These are phyloP conservation scores for Anisodus tanguticus DNA, from an alignment of 257 asterid species.

Conservation along the genomic window DNA sequence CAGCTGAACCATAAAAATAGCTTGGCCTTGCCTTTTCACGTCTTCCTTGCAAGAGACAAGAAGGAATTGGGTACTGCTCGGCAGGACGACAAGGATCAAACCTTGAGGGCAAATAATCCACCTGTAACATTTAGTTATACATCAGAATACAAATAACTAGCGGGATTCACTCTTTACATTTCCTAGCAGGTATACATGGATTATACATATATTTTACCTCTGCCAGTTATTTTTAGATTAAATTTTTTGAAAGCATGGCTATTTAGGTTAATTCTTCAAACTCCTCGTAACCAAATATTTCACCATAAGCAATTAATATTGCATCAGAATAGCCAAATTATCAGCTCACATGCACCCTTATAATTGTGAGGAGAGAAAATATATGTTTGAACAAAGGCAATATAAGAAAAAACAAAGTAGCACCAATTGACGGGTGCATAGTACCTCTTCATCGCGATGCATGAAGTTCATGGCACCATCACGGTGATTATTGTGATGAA, in stretches of 20 bases:
- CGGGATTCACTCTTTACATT: no score
- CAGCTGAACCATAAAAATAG: neutral
- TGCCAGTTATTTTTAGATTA: no score
- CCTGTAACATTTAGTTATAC: conserved; percentile 40
- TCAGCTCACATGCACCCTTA: no score
- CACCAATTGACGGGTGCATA: neutral
- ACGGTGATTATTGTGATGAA: conserved; percentile 76
- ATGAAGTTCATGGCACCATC: conserved; percentile 79
- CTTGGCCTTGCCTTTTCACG: conserved; percentile 53
- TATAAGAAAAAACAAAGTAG: neutral
- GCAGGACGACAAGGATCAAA: conserved; percentile 67
- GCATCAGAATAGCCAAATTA: no score
- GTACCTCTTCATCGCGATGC: conserved; percentile 85
- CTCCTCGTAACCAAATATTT: no score
- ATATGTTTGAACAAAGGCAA: neutral
- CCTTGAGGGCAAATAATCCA: conserved; percentile 82
- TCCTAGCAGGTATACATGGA: no score
- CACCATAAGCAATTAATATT: no score
- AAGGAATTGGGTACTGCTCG: conserved; percentile 64
- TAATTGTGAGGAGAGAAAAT: no score
- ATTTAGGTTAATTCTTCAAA: no score
- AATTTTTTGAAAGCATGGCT: no score
- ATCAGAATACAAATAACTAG: neutral
- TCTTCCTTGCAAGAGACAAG: conserved; percentile 54
- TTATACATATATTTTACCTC: no score